phyloP scores from a whole-genome alignment of 331 rosid species.

The Pyracantha coccinea region DNA sequence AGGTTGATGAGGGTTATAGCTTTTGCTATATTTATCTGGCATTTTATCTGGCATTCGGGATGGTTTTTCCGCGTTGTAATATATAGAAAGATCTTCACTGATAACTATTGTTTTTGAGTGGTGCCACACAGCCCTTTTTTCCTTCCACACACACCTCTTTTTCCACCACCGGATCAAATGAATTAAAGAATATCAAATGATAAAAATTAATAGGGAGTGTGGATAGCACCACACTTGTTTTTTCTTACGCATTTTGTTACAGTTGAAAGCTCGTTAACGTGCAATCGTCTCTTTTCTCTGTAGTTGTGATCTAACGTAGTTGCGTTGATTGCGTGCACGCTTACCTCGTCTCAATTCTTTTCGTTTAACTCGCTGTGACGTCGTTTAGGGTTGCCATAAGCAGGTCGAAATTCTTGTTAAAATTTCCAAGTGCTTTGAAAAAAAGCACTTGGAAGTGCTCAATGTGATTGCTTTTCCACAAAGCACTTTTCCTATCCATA shows the following conservation, averaged over 20 bases:
- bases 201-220: no score
- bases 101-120: neutral
- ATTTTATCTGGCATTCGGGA: constrained; percentile 2
- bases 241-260: constrained; percentile 9
- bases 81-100: constrained; percentile 25
- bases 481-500: no score
- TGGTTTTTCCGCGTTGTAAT: constrained; percentile 36
- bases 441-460: neutral
- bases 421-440: neutral
- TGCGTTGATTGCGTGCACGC: neutral
- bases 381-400: no score
- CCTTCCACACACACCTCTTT: no score
- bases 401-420: neutral
- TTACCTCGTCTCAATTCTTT: no score
- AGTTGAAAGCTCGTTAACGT: constrained; percentile 8
- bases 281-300: constrained; percentile 7
- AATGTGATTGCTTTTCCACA: no score
- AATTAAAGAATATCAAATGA: no score
- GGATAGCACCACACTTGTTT: neutral
- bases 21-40: neutral
- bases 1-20: neutral
- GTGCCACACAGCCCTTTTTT: no score
- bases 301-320: neutral
- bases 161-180: rapidly evolving
- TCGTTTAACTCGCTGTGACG: no score